A percentile compares a stretch with the other conserved stretches of the same genome.
These are phyloP conservation scores for Paecilomyces formosus DNA, from an alignment of 2,329 filamentous ascomycete genomes.

Conservation along the genomic window DNA sequence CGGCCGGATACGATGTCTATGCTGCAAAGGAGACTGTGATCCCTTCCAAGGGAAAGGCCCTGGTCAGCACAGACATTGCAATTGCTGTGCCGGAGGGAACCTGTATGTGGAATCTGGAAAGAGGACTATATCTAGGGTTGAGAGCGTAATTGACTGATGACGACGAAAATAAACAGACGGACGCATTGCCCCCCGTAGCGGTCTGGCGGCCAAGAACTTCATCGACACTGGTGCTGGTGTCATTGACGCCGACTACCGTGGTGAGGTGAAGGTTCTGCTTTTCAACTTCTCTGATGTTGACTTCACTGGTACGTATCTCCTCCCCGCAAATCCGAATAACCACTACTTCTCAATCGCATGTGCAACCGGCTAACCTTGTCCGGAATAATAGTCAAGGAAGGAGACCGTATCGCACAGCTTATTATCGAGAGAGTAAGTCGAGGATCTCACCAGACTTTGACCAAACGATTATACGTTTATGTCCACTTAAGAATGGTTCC, in stretches of 20 bases:
- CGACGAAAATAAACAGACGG: constrained; percentile 53
- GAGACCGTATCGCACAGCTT: constrained; percentile 88
- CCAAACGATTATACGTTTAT: background rate
- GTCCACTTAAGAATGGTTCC: background rate
- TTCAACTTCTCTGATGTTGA: constrained; percentile 86
- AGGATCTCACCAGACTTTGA: background rate
- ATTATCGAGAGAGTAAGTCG: constrained; percentile 68
- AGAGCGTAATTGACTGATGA: background rate
- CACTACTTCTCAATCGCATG: too few relatives aligned
- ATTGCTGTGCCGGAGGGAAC: constrained; percentile 87
- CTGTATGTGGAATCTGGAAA: constrained; percentile 50
- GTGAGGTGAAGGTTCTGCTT: constrained; percentile 85
- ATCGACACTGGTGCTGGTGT: constrained; percentile 95
- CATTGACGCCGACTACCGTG: constrained; percentile 95
- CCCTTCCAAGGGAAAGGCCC: constrained; percentile 71
- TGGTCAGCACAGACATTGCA: constrained; percentile 85
- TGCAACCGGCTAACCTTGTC: background rate
- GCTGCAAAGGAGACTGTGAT: constrained; percentile 65
- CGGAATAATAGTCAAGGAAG: constrained; percentile 55
- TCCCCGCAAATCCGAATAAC: too few relatives aligned
- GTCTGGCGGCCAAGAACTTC: constrained; percentile 85
- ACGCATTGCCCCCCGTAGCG: constrained; percentile 82
- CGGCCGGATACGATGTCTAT: constrained; percentile 93
- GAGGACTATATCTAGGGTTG: constrained; percentile 2
- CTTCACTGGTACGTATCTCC: constrained; percentile 45